Evolutionary conservation across 768 basidiomycete species (phyloP), one percentile per base, ranked within the genome.

Genomic region (Trametopsis cervina): DNA sequence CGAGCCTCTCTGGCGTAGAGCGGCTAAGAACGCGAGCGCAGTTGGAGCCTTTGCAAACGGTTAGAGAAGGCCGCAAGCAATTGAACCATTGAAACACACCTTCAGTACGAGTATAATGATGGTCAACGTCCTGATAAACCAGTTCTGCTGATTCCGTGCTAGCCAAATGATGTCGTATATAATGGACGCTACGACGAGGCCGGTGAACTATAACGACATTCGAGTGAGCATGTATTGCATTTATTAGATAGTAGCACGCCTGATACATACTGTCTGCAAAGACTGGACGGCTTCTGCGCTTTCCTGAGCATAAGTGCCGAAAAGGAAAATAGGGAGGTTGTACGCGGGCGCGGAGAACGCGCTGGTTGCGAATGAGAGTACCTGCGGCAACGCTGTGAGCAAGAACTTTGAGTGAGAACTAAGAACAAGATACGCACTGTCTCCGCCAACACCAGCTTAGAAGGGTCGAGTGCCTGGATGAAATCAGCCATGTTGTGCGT

Each of bases 301-400:
- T 57, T 91, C 89, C 57, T 85, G 81, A 0, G 75, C 81, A 62
- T 88, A 82, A 1, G 69, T 66, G 0, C 89, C 89, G 52, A 89
- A 90, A 21, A 92, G 72, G 54, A 89, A 84, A 44, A 92, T 71
- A n/a, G 89, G 81, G 18, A 92, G 69, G 60, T 92, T 92, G 63
- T 92, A 92, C 1, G 72, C 60, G 1, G 88, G 85, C 0, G 78
- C 66, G 0, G 68, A 54, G 59, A 80, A 85, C 4, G 81, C 70
- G 49, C 68, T 67, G 39, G 77, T 66, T 40, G 73, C 42, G 53
- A 86, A 82, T 12, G 86, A 81, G 22, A 90, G 64, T 22, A 66
- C 70, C 87, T 89, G 54, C 17, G 45, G 45, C 15, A 33, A 33
- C 29, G 9, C 9, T 33, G 21, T 42, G 18, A 37, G 42, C 44